Evolutionary conservation across 306 rosid genomes (phyloP).

Genomic region (Quercus engelmannii): DNA sequence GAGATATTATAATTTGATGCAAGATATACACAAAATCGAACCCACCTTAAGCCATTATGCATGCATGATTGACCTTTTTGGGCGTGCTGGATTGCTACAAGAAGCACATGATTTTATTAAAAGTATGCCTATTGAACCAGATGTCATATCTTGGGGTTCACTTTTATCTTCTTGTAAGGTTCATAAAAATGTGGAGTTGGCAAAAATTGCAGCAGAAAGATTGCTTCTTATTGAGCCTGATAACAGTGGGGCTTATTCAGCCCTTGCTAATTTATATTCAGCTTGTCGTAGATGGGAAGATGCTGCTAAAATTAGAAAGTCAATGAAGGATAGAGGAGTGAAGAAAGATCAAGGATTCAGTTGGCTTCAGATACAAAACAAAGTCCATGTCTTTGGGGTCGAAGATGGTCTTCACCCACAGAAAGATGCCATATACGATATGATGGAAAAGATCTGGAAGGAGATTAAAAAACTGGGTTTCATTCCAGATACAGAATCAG

Average conservation of each 20-base stretch:
- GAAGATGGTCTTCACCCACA: slow-evolving; percentile 72
- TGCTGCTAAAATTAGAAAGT: slow-evolving; percentile 77
- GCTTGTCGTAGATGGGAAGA: slow-evolving; percentile 81
- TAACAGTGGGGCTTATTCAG: slow-evolving; percentile 78
- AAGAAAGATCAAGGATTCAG: slow-evolving; percentile 85
- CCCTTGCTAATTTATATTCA: slow-evolving; percentile 78
- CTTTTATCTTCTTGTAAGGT: slow-evolving; percentile 76
- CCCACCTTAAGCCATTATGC: slow-evolving; percentile 77
- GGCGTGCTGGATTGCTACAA: slow-evolving; percentile 83
- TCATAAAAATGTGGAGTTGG: slow-evolving; percentile 67
- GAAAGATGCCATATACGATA: slow-evolving; percentile 62
- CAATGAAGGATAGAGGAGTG: slow-evolving; percentile 80
- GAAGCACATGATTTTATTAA: slow-evolving; percentile 63
- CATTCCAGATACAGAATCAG: slow-evolving; percentile 47
- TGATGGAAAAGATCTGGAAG: slow-evolving; percentile 66
- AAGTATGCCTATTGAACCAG: slow-evolving; percentile 76
- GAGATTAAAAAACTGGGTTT: slow-evolving; percentile 84
- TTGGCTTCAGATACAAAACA: slow-evolving; percentile 71
- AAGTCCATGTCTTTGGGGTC: slow-evolving; percentile 73
- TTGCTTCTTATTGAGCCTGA: slow-evolving; percentile 78
- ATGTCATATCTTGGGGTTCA: slow-evolving; percentile 80
- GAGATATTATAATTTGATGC: slow-evolving; percentile 66
- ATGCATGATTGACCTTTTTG: slow-evolving; percentile 78
- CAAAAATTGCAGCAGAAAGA: slow-evolving; percentile 72
- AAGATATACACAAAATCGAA: slow-evolving; percentile 59